Base-by-base conservation (phyloP, 2,329 filamentous ascomycete genomes). In the Mycocentrospora acerina region DNA sequence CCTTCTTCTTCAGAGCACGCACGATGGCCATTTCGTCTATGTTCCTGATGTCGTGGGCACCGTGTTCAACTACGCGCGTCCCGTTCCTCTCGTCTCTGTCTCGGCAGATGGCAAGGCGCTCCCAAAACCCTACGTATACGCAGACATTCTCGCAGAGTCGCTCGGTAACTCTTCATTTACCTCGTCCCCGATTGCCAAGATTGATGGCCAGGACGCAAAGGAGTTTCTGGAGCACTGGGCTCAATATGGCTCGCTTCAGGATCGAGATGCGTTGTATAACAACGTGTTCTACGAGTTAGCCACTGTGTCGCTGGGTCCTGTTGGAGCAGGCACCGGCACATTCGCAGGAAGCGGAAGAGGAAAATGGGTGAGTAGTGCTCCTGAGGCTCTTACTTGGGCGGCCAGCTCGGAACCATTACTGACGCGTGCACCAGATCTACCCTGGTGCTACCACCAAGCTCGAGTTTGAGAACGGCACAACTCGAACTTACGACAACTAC, bases 11-110 rank as follows among this genome's bases (percentile, higher is more conserved):
- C 71, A 72, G 16, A 70, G 69, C 2, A 77, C 79, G 3, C 81
- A 86, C 49, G 83, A 88, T 55, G 81, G 82, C 1, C 84, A 88
- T 54, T 81, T 84, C 34, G 66, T 70, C 2, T 81, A 75, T 53
- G 64, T 73, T 11, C 77, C 78, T 3, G 77, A 81, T 46, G 67
- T 74, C 4, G 70, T 82, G 11, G 73, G 71, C 28, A 71, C 56
- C 1, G 57, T 77, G 1, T 80, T 82, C 63, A 71, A 58, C 44
- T 83, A 55, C 26, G 71, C 69, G 6, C 69, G 76, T 7, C 65
- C 68, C 17, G 58, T 76, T 52, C 67, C 71, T 34, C 53, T 85
- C 1, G 78, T 84, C 0, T 84, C 81, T 0, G 72, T 84, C 7
- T 85, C 81, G 2, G 49, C 66, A 3, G 80, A 85, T 55, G 63